A percentile compares a stretch with the other conserved stretches of the same genome.
Conservation (phyloP, 129 eudicot species). For the Kitagawia praeruptora region DNA sequence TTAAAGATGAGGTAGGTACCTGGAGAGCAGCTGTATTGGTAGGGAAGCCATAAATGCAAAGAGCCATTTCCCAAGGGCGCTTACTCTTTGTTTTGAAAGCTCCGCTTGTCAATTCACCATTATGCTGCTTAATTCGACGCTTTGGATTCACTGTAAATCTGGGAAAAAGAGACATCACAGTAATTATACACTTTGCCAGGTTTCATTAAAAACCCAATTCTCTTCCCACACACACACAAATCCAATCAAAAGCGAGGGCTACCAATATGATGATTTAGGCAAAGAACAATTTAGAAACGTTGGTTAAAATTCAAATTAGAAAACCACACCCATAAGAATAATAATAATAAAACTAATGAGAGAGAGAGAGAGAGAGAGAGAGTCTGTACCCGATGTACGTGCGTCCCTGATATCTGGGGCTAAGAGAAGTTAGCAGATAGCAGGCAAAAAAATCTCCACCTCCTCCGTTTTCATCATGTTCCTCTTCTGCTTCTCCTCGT, state of each 20-base stretch:
- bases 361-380: not conserved
- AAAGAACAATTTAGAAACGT: no score
- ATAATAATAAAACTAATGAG: not conserved
- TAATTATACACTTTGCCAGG: not conserved
- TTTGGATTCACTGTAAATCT: conserved; percentile 83
- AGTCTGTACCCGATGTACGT: conserved; percentile 73
- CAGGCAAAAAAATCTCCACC: conserved; percentile 52
- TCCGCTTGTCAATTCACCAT: conserved; percentile 76
- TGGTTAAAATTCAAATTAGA: no score
- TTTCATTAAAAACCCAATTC: not conserved
- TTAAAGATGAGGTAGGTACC: conserved; percentile 23
- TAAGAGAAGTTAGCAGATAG: conserved; percentile 61
- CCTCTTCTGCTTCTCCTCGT: conserved; percentile 2
- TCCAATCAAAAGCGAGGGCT: not conserved
- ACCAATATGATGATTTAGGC: not conserved
- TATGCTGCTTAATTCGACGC: conserved; percentile 80
- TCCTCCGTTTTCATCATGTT: conserved; percentile 23
- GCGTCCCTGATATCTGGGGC: conserved; percentile 75
- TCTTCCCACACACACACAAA: not conserved
- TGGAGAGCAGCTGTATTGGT: conserved; percentile 79
- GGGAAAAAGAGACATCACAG: not conserved
- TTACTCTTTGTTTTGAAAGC: conserved; percentile 69
- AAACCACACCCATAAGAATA: no score
- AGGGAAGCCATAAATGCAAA: conserved; percentile 86
- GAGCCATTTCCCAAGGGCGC: conserved; percentile 98